A percentile compares a stretch with the other conserved stretches of the same genome.
Evolutionary conservation across 2,329 filamentous ascomycete species (phyloP).

Genomic region (Cryphonectria naterciae): DNA sequence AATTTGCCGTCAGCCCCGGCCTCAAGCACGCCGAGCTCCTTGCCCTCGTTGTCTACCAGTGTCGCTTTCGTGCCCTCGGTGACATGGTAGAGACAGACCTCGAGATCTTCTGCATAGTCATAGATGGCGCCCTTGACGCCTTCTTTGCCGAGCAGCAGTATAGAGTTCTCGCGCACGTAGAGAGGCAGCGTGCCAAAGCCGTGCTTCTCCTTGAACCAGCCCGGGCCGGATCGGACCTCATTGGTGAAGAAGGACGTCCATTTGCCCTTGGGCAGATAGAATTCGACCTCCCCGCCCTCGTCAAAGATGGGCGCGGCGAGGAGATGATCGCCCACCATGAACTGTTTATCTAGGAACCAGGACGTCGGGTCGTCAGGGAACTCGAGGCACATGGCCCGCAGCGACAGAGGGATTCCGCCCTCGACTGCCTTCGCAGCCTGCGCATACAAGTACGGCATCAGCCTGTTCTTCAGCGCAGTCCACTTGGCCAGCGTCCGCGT

Average conservation of each 20-base stretch:
- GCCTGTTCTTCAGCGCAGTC: conserved; percentile 53
- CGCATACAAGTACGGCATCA: conserved; percentile 57
- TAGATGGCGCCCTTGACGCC: conserved; percentile 49
- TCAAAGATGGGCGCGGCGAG: conserved; percentile 68
- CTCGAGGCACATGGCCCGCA: conserved; percentile 70
- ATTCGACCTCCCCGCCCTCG: conserved; percentile 65
- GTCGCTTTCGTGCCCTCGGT: conserved; percentile 45
- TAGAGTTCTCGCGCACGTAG: conserved; percentile 58
- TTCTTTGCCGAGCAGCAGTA: conserved; percentile 50
- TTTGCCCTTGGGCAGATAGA: conserved; percentile 61
- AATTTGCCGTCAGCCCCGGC: conserved; percentile 46
- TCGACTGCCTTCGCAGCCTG: conserved; percentile 41
- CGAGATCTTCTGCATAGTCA: conserved; percentile 51
- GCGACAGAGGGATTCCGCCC: conserved; percentile 43
- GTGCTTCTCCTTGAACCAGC: conserved; percentile 65
- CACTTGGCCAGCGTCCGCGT: conserved; percentile 53
- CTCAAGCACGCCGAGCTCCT: conserved; percentile 44
- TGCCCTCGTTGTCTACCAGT: conserved; percentile 49
- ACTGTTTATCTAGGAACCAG: conserved; percentile 71
- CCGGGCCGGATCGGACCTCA: conserved; percentile 53
- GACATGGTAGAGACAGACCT: conserved; percentile 52
- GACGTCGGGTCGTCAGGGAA: conserved; percentile 72
- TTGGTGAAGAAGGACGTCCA: conserved; percentile 56
- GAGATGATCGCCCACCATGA: conserved; percentile 70
- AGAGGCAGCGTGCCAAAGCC: conserved; percentile 62